phyloP scores from a whole-genome alignment of 306 rosid genomes.

The Glycyrrhiza uralensis region DNA sequence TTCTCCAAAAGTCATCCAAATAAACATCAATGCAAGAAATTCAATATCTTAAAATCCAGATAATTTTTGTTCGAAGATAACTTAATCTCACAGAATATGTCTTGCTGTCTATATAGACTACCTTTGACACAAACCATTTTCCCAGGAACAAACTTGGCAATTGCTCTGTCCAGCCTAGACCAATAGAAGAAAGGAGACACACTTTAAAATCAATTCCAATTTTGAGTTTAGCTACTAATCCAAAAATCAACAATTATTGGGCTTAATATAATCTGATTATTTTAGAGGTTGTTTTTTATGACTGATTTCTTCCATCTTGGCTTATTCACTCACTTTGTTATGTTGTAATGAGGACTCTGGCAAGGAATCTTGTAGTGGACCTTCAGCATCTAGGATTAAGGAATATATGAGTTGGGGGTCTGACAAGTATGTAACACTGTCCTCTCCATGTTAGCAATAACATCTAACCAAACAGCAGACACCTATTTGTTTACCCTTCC shows the following conservation, averaged over 20 bases:
- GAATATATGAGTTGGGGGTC: background rate
- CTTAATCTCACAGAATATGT: background rate
- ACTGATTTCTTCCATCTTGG: background rate
- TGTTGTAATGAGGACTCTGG: background rate
- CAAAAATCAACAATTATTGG: background rate
- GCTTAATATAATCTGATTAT: background rate
- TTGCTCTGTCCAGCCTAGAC: background rate
- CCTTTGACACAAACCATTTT: background rate
- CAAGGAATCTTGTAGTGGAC: background rate
- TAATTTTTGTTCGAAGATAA: background rate
- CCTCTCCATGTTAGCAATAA: background rate
- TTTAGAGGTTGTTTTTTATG: background rate
- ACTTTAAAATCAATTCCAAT: conserved; percentile 1
- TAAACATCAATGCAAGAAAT: background rate
- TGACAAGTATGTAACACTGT: background rate
- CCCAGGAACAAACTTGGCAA: background rate
- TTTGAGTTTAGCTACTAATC: background rate
- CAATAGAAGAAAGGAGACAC: conserved; percentile 6
- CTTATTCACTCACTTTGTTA: background rate
- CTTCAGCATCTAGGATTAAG: background rate
- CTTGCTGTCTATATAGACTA: background rate
- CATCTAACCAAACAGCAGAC: background rate
- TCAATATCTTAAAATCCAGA: background rate
- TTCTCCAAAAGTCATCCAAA: conserved; percentile 7
- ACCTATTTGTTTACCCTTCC: background rate